Evolutionary conservation across 805 yeast genomes (phyloP).

Genomic region (Isabelozyma rhagii): DNA sequence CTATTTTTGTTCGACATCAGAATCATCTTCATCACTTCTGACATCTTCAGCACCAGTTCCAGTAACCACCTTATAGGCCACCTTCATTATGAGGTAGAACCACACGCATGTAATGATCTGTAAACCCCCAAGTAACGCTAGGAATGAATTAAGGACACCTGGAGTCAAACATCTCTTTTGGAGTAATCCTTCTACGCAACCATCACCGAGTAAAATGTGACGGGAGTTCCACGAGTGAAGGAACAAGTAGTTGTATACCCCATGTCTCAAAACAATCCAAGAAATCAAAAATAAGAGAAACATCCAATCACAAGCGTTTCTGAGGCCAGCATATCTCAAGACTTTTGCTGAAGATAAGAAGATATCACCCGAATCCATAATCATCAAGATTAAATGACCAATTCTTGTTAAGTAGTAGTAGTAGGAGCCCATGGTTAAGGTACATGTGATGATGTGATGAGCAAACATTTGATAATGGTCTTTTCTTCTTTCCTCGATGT

Average conservation of each 20-base stretch:
- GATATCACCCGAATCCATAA: slow-evolving; percentile 85
- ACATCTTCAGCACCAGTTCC: slow-evolving; percentile 84
- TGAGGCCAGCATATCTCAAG: slow-evolving; percentile 67
- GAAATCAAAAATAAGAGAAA: slow-evolving; percentile 62
- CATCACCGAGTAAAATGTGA: slow-evolving; percentile 40
- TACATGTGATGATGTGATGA: slow-evolving; percentile 81
- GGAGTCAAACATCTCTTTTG: slow-evolving; percentile 52
- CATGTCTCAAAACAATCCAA: slow-evolving; percentile 76
- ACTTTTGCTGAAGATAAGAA: slow-evolving; percentile 70
- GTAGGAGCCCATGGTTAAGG: slow-evolving; percentile 69
- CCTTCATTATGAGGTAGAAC: slow-evolving; percentile 71
- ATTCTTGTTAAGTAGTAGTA: slow-evolving; percentile 66
- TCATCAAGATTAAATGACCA: slow-evolving; percentile 72
- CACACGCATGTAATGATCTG: slow-evolving; percentile 67
- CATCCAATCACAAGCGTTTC: slow-evolving; percentile 59
- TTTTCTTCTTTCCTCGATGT: slow-evolving; percentile 75
- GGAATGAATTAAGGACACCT: slow-evolving; percentile 43
- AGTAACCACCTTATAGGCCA: slow-evolving; percentile 62
- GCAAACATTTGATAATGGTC: slow-evolving; percentile 84
- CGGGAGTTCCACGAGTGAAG: slow-evolving; percentile 46
- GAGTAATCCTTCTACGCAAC: slow-evolving; percentile 34
- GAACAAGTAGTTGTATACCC: slow-evolving; percentile 63
- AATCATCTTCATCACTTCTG: slow-evolving; percentile 77
- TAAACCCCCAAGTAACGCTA: slow-evolving; percentile 56
- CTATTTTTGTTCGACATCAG: slow-evolving; percentile 25